These are phyloP conservation scores for Ajuga reptans DNA, from an alignment of 305 asterid genomes.

Conservation along the genomic window DNA sequence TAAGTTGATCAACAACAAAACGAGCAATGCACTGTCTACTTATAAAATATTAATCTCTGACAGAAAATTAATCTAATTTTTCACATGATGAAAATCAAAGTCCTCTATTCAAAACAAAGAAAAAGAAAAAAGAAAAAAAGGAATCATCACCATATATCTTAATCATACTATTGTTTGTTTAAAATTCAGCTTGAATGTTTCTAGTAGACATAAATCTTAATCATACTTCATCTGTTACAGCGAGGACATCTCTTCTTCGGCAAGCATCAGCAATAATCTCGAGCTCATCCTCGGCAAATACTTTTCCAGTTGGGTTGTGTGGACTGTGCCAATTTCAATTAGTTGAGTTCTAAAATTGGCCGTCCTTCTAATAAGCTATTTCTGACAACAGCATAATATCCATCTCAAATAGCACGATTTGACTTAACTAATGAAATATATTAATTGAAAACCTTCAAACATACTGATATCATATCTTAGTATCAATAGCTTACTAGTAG, in stretches of 20 bases:
- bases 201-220: slow-evolving; percentile 4
- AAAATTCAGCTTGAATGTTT: neutral
- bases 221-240: slow-evolving; percentile 90
- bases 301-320: slow-evolving; percentile 93
- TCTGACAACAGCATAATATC: neutral
- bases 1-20: neutral
- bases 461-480: neutral
- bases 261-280: slow-evolving; percentile 78
- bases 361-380: neutral
- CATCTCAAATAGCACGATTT: neutral
- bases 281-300: slow-evolving; percentile 65
- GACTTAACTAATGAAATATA: neutral
- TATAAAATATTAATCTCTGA: neutral
- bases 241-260: slow-evolving; percentile 54
- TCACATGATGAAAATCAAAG: neutral
- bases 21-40: neutral
- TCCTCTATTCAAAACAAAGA: neutral
- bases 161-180: too few species aligned
- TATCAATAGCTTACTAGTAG: neutral
- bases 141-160: too few species aligned
- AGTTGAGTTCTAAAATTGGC: slow-evolving; percentile 23
- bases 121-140: too few species aligned
- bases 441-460: neutral
- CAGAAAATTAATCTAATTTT: neutral
- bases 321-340: slow-evolving; percentile 56